Conservation (phyloP, 805 yeast species). For the Schwanniomyces polymorphus region DNA sequence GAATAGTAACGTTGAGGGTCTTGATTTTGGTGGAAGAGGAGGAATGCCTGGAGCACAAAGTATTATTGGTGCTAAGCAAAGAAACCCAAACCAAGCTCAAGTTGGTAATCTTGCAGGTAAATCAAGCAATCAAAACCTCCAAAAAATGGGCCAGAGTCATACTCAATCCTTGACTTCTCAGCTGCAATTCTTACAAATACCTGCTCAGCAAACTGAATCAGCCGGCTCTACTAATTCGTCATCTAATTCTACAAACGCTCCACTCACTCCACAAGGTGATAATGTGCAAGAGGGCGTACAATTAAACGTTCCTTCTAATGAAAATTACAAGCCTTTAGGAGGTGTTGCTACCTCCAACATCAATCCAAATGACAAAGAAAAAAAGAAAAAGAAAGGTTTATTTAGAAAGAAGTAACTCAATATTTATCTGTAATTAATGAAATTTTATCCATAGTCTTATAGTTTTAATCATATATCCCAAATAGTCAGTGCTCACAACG, state of each 20-base stretch:
- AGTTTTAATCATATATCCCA: not conserved
- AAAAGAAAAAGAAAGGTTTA: constrained; percentile 29
- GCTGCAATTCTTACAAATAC: constrained; percentile 19
- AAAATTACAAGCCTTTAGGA: constrained; percentile 27
- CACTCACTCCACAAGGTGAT: constrained; percentile 22
- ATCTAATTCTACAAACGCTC: constrained; percentile 16
- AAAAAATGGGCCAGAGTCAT: not conserved
- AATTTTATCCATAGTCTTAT: not conserved
- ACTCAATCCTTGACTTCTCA: constrained; percentile 1
- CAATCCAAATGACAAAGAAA: constrained; percentile 12
- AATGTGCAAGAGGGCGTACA: constrained; percentile 6
- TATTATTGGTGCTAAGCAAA: not conserved
- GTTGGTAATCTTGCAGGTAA: not conserved
- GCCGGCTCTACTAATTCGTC: constrained; percentile 20
- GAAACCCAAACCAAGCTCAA: constrained; percentile 2
- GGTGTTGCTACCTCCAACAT: constrained; percentile 18
- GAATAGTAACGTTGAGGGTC: constrained; percentile 27
- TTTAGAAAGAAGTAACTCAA: constrained; percentile 16
- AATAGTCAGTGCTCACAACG: not conserved
- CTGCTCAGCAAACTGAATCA: constrained; percentile 11
- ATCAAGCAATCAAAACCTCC: constrained; percentile 2
- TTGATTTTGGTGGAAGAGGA: constrained; percentile 48
- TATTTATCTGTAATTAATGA: not conserved
- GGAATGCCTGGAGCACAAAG: constrained; percentile 35
- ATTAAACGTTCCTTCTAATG: constrained; percentile 12